Percentiles rank a stretch among this genome's conserved stretches.
Evolutionary conservation across 306 rosid genomes (phyloP).

Genomic region (Senna siamea): DNA sequence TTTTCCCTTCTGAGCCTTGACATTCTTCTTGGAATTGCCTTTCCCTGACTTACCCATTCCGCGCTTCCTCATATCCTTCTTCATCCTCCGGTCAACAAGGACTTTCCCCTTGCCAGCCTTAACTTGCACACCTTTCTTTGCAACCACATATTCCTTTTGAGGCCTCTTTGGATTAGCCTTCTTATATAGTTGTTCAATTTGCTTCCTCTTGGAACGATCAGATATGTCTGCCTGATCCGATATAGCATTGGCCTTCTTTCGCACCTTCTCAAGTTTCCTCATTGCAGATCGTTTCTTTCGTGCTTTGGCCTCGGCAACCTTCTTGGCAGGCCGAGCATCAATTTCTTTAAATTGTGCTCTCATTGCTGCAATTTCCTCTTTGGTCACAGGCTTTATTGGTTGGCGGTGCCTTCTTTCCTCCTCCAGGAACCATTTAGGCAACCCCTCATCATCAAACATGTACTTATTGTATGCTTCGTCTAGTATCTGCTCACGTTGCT

Average conservation of each 20-base stretch:
- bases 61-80: conserved; percentile 69
- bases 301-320: conserved; percentile 73
- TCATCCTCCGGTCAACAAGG: conserved; percentile 84
- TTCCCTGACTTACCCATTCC: conserved; percentile 56
- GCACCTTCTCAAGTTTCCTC: conserved; percentile 87
- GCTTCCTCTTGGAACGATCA: conserved; percentile 85
- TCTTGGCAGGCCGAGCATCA: conserved; percentile 81
- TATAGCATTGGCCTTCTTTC: conserved; percentile 92
- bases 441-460: conserved; percentile 79
- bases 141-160: conserved; percentile 86
- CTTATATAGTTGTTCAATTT: conserved; percentile 76
- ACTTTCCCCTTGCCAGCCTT: conserved; percentile 74
- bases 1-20: conserved; percentile 57
- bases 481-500: conserved; percentile 62
- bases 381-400: conserved; percentile 73
- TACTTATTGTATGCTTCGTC: conserved; percentile 87
- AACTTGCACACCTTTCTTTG: conserved; percentile 97
- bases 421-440: conserved; percentile 90
- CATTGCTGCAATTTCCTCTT: conserved; percentile 84
- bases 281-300: conserved; percentile 82
- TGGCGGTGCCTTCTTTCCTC: conserved; percentile 83
- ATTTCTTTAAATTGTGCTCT: conserved; percentile 87
- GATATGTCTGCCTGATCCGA: conserved; percentile 87
- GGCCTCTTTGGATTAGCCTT: conserved; percentile 79
- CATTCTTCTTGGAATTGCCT: conserved; percentile 53